phyloP scores from a whole-genome alignment of 2,329 filamentous ascomycete genomes.

The Xylariaceae sp. region DNA sequence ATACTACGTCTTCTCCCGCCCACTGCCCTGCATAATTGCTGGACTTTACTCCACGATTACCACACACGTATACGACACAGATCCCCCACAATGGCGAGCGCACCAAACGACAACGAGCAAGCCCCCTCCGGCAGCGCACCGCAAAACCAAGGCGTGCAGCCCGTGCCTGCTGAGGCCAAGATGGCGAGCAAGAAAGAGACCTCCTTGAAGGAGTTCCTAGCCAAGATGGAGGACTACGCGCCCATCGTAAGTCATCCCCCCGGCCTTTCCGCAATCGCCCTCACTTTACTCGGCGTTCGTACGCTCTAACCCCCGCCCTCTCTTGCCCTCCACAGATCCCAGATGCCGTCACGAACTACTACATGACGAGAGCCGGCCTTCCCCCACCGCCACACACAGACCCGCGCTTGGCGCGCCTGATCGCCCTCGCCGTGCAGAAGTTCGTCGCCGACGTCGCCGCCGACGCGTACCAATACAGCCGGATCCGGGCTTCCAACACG shows the following conservation, averaged over 20 bases:
- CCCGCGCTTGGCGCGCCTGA: slow-evolving; percentile 80
- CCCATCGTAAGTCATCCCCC: slow-evolving; percentile 66
- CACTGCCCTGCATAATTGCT: not conserved
- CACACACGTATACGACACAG: not conserved
- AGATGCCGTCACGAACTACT: slow-evolving; percentile 95
- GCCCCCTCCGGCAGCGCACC: slow-evolving; percentile 22
- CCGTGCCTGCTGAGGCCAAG: slow-evolving; percentile 45
- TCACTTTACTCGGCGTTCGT: not conserved
- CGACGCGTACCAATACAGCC: slow-evolving; percentile 95
- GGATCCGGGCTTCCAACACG: slow-evolving; percentile 85
- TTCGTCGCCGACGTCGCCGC: slow-evolving; percentile 97
- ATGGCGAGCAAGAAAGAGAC: slow-evolving; percentile 83
- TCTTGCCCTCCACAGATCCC: slow-evolving; percentile 61
- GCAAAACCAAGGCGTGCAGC: slow-evolving; percentile 23
- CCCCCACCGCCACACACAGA: slow-evolving; percentile 89
- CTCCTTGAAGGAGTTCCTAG: slow-evolving; percentile 83
- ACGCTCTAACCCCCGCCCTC: slow-evolving; percentile 4
- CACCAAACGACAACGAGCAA: slow-evolving; percentile 30
- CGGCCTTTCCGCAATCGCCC: not conserved
- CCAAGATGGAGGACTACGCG: slow-evolving; percentile 97
- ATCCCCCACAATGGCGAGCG: slow-evolving; percentile 24
- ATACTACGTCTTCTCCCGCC: not conserved
- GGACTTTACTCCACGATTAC: not conserved
- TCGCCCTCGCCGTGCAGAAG: slow-evolving; percentile 96
- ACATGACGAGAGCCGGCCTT: slow-evolving; percentile 91